These are phyloP conservation scores for Pleurotus giganteus DNA, from an alignment of 768 basidiomycete genomes.

Conservation along the genomic window DNA sequence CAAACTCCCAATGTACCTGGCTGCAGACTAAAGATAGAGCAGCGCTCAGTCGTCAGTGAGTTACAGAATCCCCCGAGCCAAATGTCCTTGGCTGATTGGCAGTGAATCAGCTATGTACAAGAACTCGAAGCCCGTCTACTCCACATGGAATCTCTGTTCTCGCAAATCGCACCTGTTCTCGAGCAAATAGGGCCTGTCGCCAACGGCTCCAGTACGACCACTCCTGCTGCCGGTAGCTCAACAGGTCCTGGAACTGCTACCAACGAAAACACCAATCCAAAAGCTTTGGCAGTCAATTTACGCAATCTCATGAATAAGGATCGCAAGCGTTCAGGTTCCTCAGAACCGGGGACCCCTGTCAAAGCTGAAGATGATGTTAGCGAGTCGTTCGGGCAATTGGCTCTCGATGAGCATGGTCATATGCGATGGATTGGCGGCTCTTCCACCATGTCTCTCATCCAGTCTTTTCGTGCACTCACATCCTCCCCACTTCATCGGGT, in stretches of 20 bases:
- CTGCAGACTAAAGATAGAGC: constrained; percentile 90
- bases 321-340: constrained; percentile 16
- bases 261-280: constrained; percentile 24
- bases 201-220: constrained; percentile 28
- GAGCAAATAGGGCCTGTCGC: constrained; percentile 65
- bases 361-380: constrained; percentile 74
- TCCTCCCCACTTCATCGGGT: constrained; percentile 72
- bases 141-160: constrained; percentile 86
- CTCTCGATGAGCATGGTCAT: constrained; percentile 86
- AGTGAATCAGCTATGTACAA: constrained; percentile 72
- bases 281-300: constrained; percentile 4
- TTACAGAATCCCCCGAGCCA: constrained; percentile 15
- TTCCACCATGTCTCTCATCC: constrained; percentile 89
- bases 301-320: constrained; percentile 8
- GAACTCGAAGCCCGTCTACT: constrained; percentile 85
- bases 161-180: constrained; percentile 76
- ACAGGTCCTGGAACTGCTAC: constrained; percentile 34
- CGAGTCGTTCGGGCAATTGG: constrained; percentile 85
- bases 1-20: constrained; percentile 82
- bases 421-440: constrained; percentile 92
- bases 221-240: constrained; percentile 33
- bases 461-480: constrained; percentile 78
- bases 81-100: constrained; percentile 17
- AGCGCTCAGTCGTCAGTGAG: constrained; percentile 86
- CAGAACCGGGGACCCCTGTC: constrained; percentile 41